These are phyloP conservation scores for Platismatia glauca DNA, from an alignment of 495 filamentous ascomycete species.

Conservation along the genomic window DNA sequence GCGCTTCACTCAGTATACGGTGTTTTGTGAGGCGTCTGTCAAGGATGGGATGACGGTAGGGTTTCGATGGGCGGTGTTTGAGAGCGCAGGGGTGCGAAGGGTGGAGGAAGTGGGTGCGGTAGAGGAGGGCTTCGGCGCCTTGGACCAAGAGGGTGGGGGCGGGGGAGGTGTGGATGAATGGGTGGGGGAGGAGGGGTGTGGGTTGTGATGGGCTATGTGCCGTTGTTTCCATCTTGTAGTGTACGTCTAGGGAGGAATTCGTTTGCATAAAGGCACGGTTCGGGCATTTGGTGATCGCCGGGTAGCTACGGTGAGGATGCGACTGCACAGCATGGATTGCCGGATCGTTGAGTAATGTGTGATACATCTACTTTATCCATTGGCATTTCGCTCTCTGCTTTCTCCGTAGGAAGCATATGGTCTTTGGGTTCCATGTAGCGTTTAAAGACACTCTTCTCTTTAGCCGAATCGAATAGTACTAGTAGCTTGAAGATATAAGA, in stretches of 20 bases:
- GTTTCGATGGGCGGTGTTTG: slow-evolving; percentile 88
- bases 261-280: too few relatives aligned
- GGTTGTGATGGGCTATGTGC: too few relatives aligned
- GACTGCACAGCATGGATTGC: too few relatives aligned
- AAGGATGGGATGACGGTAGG: slow-evolving; percentile 85
- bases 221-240: background rate
- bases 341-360: too few relatives aligned
- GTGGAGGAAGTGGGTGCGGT: slow-evolving; percentile 71
- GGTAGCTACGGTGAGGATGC: too few relatives aligned
- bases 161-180: slow-evolving; percentile 51
- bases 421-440: slow-evolving; percentile 50
- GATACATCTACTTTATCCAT: too few relatives aligned
- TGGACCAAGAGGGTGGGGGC: slow-evolving; percentile 62
- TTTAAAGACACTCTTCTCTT: slow-evolving; percentile 39
- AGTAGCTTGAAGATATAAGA: slow-evolving; percentile 45
- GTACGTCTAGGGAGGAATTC: too few relatives aligned
- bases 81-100: slow-evolving; percentile 64
- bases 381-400: too few relatives aligned
- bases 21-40: slow-evolving; percentile 79
- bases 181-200: slow-evolving; percentile 48
- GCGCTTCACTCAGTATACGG: slow-evolving; percentile 77
- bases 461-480: slow-evolving; percentile 43
- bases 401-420: slow-evolving; percentile 51
- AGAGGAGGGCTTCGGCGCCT: slow-evolving; percentile 92
- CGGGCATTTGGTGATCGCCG: too few relatives aligned